Base-by-base conservation (phyloP, 2,329 filamentous ascomycete genomes). In the Botrytis hyacinthi region DNA sequence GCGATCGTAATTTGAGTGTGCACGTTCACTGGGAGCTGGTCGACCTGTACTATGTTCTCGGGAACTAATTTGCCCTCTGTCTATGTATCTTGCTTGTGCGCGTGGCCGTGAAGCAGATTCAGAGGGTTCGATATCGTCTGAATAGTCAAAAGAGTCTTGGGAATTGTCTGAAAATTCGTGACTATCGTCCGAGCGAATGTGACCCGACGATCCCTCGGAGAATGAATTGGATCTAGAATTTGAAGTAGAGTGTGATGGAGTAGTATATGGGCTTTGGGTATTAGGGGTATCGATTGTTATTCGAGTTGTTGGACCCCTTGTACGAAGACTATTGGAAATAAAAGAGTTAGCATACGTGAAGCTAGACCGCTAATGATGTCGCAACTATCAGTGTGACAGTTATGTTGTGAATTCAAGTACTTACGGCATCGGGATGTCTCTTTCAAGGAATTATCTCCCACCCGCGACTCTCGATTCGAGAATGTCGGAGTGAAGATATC, bases 41-140 rank as follows among this genome's bases (percentile, higher is more conserved):
- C 81, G 78, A 78, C 81, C 78, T 75, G 81, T 78, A 78, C 81
- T 81, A 35, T 67, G 70, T 72, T 72, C 70, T 51, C 70, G 66
- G 29, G 66, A 68, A 37, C 48, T 57, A 57, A 68, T 42, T 32
- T 57, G 66, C 75, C 77, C 77, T 65, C 77, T 78, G 46, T 72
- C 70, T 73, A 78, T 72, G 65, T 79, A 78, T 74, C 78, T 74
- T 68, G 74, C 73, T 29, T 73, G 71, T 74, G 78, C 74, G 51
- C 78, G 77, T 63, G 78, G 74, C 48, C 78, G 76, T 57, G 89
- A 90, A 29, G 88, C 88, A 12, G 89, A 90, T 79, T 91, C 89
- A 48, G 85, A 86, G 22, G 88, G 88, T 3, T 87, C 85, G 76
- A 89, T 78, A 51, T 87, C 87, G 79, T 85, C 86, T 75, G 84